Conservation (phyloP, 208 protist species). For the Trypanosoma scelopori region DNA sequence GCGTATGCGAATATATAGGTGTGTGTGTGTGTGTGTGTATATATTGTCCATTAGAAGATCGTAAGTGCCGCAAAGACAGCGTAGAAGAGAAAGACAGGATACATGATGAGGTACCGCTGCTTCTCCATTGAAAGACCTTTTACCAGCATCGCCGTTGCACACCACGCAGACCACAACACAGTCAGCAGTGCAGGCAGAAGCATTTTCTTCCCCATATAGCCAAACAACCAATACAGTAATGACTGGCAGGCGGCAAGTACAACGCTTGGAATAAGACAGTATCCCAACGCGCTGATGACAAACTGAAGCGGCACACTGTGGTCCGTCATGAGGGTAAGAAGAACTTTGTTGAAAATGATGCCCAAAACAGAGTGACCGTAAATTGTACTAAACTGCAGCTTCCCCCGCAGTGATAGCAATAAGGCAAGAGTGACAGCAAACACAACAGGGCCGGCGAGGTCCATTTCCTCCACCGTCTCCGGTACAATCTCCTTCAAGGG, state of each 20-base stretch:
- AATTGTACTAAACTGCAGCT: conserved; percentile 83
- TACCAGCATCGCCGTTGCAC: conserved; percentile 65
- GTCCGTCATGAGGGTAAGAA: conserved; percentile 75
- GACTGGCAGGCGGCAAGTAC: conserved; percentile 55
- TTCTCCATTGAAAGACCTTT: conserved; percentile 57
- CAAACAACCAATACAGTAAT: conserved; percentile 43
- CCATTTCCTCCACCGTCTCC: conserved; percentile 49
- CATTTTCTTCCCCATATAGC: conserved; percentile 20
- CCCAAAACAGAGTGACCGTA: conserved; percentile 79
- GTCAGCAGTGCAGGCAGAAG: conserved; percentile 52
- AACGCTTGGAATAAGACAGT: conserved; percentile 77
- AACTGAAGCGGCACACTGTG: conserved; percentile 57
- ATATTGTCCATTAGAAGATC: conserved; percentile 47
- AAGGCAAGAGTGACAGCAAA: conserved; percentile 73
- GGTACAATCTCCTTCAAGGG: conserved; percentile 44
- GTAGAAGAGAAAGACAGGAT: conserved; percentile 84
- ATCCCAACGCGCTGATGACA: conserved; percentile 76
- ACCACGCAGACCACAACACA: conserved; percentile 81
- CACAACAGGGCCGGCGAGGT: conserved; percentile 72
- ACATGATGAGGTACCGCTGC: conserved; percentile 77
- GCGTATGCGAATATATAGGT: neutral
- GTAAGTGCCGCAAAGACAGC: conserved; percentile 74
- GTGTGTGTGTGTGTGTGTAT: neutral
- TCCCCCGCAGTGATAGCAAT: conserved; percentile 68
- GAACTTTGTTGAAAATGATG: conserved; percentile 61